Evolutionary conservation across 176 grass and related monocot species (phyloP).

Genomic region (Triticum monococcum): DNA sequence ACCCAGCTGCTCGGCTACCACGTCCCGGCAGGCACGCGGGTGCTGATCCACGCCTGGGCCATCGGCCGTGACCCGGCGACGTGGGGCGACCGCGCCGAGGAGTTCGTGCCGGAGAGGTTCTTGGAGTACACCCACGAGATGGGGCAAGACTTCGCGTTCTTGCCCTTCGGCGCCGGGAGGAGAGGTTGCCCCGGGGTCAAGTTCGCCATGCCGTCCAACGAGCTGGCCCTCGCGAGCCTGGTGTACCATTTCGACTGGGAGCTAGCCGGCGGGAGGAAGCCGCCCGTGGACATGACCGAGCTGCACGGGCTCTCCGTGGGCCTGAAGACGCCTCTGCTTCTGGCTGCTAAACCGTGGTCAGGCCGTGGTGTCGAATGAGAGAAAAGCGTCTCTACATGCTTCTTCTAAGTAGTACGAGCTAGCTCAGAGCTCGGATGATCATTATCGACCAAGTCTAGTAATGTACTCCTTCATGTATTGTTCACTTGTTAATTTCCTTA

Average conservation of each 20-base stretch:
- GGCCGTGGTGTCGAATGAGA: no score
- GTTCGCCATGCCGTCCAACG: not conserved
- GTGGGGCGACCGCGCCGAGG: slow-evolving; percentile 11
- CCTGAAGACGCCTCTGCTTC: slow-evolving; percentile 9
- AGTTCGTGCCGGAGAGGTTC: not conserved
- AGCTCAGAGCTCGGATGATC: no score
- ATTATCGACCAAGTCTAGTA: no score
- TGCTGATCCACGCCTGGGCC: not conserved
- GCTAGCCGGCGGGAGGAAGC: not conserved
- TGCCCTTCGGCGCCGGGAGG: not conserved
- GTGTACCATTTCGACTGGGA: slow-evolving; percentile 29
- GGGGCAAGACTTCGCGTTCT: not conserved
- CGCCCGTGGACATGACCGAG: slow-evolving; percentile 36
- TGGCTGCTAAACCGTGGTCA: slow-evolving; percentile 26
- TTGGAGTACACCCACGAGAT: not conserved
- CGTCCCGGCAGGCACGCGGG: not conserved
- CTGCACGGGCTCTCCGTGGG: slow-evolving; percentile 16
- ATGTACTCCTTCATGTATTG: no score
- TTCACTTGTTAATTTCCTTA: no score
- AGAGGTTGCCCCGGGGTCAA: slow-evolving; percentile 30
- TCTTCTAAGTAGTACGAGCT: no score
- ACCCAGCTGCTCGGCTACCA: not conserved
- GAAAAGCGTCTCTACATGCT: no score
- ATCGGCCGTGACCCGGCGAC: not conserved
- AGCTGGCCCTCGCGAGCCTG: slow-evolving; percentile 21